These are phyloP conservation scores for Boeremia exigua DNA, from an alignment of 2,329 filamentous ascomycete species.

Conservation along the genomic window DNA sequence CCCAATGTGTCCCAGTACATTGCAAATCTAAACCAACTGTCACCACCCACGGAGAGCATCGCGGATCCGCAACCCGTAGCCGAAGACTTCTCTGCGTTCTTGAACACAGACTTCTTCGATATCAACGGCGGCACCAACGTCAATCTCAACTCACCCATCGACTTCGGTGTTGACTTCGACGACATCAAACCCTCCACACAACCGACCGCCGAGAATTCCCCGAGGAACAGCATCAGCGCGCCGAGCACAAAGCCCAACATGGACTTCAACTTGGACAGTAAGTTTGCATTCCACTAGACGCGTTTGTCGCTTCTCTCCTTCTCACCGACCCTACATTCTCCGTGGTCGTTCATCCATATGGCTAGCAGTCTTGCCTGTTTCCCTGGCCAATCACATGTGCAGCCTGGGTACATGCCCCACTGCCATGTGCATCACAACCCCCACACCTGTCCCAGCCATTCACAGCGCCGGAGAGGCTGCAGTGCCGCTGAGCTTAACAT, in stretches of 20 bases:
- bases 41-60: constrained; percentile 47
- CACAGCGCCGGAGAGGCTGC: constrained; percentile 24
- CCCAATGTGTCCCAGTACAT: constrained; percentile 92
- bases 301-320: constrained; percentile 11
- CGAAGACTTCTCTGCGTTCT: constrained; percentile 61
- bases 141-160: constrained; percentile 32
- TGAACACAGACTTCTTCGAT: constrained; percentile 66
- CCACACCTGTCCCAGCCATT: constrained; percentile 37
- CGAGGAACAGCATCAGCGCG: constrained; percentile 21
- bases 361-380: constrained; percentile 21
- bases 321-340: neutral
- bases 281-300: constrained; percentile 26
- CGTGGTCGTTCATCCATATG: constrained; percentile 17
- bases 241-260: constrained; percentile 34
- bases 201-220: constrained; percentile 21
- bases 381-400: constrained; percentile 31
- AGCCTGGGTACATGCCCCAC: constrained; percentile 4
- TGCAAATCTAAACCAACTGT: constrained; percentile 78
- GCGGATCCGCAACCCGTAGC: constrained; percentile 49
- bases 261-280: constrained; percentile 47
- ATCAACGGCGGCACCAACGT: constrained; percentile 62
- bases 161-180: constrained; percentile 40
- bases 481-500: constrained; percentile 29
- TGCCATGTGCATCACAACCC: constrained; percentile 32
- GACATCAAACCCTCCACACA: constrained; percentile 27